phyloP scores from a whole-genome alignment of 2,329 filamentous ascomycete species.

The Fusarium nurragi region DNA sequence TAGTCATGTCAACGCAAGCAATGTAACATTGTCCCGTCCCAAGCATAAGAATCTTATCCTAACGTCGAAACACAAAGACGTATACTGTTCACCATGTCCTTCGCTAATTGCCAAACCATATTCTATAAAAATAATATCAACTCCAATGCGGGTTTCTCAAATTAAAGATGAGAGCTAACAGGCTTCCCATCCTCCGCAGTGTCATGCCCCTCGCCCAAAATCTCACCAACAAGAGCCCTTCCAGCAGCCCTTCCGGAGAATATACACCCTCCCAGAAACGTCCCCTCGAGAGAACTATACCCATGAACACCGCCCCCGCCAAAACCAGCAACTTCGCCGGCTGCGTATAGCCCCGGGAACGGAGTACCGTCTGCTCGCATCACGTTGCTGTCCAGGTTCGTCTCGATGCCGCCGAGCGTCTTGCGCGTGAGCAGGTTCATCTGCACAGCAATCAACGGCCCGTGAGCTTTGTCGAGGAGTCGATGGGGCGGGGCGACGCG shows the following conservation, averaged over 20 bases:
- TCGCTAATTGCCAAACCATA: background rate
- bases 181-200: background rate
- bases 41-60: background rate
- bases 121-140: background rate
- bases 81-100: no score
- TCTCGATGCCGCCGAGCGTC: slow-evolving; percentile 69
- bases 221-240: slow-evolving; percentile 62
- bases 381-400: slow-evolving; percentile 65
- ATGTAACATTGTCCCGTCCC: background rate
- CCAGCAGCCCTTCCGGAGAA: slow-evolving; percentile 69
- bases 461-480: slow-evolving; percentile 63
- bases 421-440: slow-evolving; percentile 70
- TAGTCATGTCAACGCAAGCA: no score
- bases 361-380: slow-evolving; percentile 58
- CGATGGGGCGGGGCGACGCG: slow-evolving; percentile 64
- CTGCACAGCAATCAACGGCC: slow-evolving; percentile 68
- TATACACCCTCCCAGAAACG: slow-evolving; percentile 70
- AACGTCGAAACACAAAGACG: background rate
- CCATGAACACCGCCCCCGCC: slow-evolving; percentile 71
- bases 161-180: slow-evolving; percentile 12
- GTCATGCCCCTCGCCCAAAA: slow-evolving; percentile 30
- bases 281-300: slow-evolving; percentile 69
- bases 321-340: slow-evolving; percentile 69
- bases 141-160: background rate
- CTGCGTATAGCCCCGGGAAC: slow-evolving; percentile 67